Evolutionary conservation across 805 yeast genomes (phyloP), one percentile per base, ranked within the genome.

Genomic region (Scheffersomyces amazonensis): DNA sequence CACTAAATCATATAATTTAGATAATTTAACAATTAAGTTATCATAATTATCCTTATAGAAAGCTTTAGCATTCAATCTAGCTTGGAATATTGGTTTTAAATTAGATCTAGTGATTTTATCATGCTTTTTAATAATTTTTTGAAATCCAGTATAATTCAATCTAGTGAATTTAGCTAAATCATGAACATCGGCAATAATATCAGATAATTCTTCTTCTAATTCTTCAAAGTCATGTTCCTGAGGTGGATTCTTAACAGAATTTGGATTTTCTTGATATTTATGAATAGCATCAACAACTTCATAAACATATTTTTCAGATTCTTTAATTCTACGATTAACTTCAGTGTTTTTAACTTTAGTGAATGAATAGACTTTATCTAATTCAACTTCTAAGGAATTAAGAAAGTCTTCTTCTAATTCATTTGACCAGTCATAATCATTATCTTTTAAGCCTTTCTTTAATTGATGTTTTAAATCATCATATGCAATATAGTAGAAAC

Each of bases 21-120:
- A 88, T 42, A 93, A 76, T 60, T 88, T 87, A 34, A 93, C 96
- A 42, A 93, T 89, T 51, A 91, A 68, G 18, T 75, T 76, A 60
- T 93, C 99, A 59, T 89, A 88, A 62, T 93, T 89, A 59, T 90
- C 96, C 63, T 91, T 91, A 75, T 84, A 93, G 61, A 93, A 93
- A 0, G 99, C 96, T 60, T 91, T 93, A 18, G 97, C 74, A 55
- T 91, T 88, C 59, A 93, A 77, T 53, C 98, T 77, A 18, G 85
- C 96, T 50, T 88, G 95, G 69, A 93, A 91, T 43, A 91, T 86
- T 6, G 99, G 98, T 59, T 83, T 85, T 56, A 93, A 73, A 39
- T 78, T 81, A 48, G 58, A 67, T 46, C 60, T 62, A 13, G 98
- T 90, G 47, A 78, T 77, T 64, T 93, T 93, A 66, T 93, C 99